A percentile compares a stretch with the other conserved stretches of the same genome.
phyloP scores from a whole-genome alignment of 768 basidiomycete genomes.

The Psilocybe subaeruginosa region DNA sequence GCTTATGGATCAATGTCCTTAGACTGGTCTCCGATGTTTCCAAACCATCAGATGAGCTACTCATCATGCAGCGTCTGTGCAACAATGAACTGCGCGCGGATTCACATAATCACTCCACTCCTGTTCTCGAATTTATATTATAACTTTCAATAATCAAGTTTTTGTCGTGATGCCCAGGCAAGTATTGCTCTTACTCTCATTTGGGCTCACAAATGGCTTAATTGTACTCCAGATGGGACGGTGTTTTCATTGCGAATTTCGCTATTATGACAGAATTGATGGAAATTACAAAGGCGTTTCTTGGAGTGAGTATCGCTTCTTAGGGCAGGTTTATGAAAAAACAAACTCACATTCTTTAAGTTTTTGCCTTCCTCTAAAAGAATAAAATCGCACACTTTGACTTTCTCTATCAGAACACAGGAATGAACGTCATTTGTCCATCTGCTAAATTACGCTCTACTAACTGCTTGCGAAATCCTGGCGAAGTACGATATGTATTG shows the following conservation, averaged over 20 bases:
- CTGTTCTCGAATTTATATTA: not conserved
- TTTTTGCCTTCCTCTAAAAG: not conserved
- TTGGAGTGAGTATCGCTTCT: not conserved
- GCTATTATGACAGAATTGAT: conserved; percentile 3
- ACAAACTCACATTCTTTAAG: not conserved
- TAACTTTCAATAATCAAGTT: not conserved
- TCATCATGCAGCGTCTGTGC: not conserved
- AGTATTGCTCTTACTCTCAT: not conserved
- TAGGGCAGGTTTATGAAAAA: no score
- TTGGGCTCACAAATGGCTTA: not conserved
- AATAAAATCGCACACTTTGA: conserved; percentile 1
- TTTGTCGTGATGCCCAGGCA: conserved; percentile 7
- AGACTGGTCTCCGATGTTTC: not conserved
- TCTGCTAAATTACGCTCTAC: not conserved
- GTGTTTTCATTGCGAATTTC: not conserved
- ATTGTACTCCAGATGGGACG: not conserved
- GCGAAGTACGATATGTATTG: conserved; percentile 8
- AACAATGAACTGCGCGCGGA: not conserved
- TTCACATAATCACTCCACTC: not conserved
- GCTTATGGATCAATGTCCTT: no score
- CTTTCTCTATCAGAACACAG: not conserved
- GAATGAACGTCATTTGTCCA: not conserved
- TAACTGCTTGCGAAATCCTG: not conserved
- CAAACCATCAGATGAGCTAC: not conserved
- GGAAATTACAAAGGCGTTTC: conserved; percentile 2